phyloP scores from a whole-genome alignment of 164 flowering plant genomes.

The Litsea cubeba region DNA sequence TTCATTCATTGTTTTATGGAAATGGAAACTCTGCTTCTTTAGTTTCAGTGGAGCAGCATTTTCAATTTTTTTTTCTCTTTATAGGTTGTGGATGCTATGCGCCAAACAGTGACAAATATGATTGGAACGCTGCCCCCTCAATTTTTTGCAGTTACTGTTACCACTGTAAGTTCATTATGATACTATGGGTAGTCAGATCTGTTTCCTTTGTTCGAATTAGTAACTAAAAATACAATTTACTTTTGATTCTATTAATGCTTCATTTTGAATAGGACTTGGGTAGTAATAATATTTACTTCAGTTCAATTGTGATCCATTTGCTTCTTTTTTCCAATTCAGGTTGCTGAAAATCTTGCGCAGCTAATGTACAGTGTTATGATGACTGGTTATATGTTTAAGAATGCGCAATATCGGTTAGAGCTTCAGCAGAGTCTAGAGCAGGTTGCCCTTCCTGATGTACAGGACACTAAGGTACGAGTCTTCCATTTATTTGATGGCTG shows the following conservation, averaged over 20 bases:
- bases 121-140: conserved; percentile 96
- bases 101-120: conserved; percentile 96
- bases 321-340: conserved; percentile 41
- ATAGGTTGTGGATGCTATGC: conserved; percentile 97
- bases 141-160: conserved; percentile 88
- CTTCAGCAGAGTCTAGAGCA: conserved; percentile 93
- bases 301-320: background rate
- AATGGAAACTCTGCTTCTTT: background rate
- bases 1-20: background rate
- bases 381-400: conserved; percentile 99
- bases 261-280: background rate
- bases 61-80: background rate
- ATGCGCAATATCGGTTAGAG: conserved; percentile 85
- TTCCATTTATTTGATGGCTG: background rate
- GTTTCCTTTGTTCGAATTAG: background rate
- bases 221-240: background rate
- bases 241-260: background rate
- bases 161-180: conserved; percentile 58
- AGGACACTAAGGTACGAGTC: conserved; percentile 43
- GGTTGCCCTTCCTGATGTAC: conserved; percentile 80
- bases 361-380: conserved; percentile 97
- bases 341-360: conserved; percentile 98
- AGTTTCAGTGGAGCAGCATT: background rate
- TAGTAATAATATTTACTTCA: background rate
- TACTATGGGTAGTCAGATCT: background rate